These are phyloP conservation scores for Melanopsichium pennsylvanicum DNA, from an alignment of 1,284 basidiomycete species.

Conservation along the genomic window DNA sequence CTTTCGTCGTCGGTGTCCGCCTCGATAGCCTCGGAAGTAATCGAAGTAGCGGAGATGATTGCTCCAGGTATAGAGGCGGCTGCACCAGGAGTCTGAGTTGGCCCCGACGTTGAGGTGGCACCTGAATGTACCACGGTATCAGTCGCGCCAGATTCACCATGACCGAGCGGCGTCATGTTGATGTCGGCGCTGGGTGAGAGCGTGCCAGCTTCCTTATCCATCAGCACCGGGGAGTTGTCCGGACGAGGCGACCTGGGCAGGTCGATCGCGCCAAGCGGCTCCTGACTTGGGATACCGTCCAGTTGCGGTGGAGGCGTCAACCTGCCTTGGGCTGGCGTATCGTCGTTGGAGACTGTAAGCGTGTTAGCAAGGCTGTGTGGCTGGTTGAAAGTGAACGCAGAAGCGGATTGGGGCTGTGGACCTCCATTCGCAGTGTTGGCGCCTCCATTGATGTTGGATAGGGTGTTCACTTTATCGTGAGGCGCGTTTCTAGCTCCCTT, in stretches of 20 bases:
- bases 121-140: background rate
- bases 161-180: slow-evolving; percentile 9
- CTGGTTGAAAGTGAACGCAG: slow-evolving; percentile 18
- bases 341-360: slow-evolving; percentile 21
- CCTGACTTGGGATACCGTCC: slow-evolving; percentile 38
- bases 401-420: slow-evolving; percentile 19
- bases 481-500: slow-evolving; percentile 5
- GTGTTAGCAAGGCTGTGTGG: slow-evolving; percentile 47
- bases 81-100: background rate
- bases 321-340: slow-evolving; percentile 7
- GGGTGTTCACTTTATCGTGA: slow-evolving; percentile 10
- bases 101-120: background rate
- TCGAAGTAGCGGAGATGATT: slow-evolving; percentile 4
- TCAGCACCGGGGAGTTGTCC: background rate
- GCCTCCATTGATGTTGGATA: slow-evolving; percentile 9
- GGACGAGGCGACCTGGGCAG: slow-evolving; percentile 30
- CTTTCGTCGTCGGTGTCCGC: slow-evolving; percentile 28
- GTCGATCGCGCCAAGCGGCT: slow-evolving; percentile 46
- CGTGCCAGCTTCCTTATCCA: background rate
- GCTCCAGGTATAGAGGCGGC: slow-evolving; percentile 16
- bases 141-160: background rate
- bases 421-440: slow-evolving; percentile 4
- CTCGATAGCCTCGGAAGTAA: background rate
- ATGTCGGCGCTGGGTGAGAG: slow-evolving; percentile 11
- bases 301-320: slow-evolving; percentile 48